Base-by-base conservation (phyloP, 179 eudicot species). In the Pouteria campechiana region DNA sequence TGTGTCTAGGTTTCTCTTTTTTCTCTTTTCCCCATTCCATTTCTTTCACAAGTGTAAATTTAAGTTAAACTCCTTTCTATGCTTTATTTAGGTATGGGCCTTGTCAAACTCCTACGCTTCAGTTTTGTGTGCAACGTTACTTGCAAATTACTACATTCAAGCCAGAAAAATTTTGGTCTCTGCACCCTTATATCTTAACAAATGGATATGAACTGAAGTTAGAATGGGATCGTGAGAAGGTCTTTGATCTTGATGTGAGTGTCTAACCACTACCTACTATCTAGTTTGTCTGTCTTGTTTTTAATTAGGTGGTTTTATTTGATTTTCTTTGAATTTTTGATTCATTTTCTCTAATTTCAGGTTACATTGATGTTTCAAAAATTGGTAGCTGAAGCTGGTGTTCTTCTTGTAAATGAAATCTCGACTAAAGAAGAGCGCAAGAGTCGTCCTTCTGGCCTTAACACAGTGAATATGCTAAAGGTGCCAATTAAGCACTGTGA, bases 101-200 rank as follows among this genome's bases (percentile, higher is more conserved):
- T 11, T 89, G 97, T 53, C 97, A 89, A 73, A 89, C 97, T 60
- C 97, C 97, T 38, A 89, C 97, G 12, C 97, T 89, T 52, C 95
- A 95, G 43, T 89, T 89, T 64, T 89, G 97, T 64, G 95, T 89
- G 46, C 97, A 85, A 53, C 93, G 97, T 25, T 77, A 89, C 71
- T 55, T 89, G 62, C 81, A 78, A 54, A 89, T 89, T 39, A 72
- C 58, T 55, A 81, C 83, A 37, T 89, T 84, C 39, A 89, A 78
- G 75, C 95, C 93, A 1, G 93, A 89, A 50, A 84, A 74, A 53
- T 84, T 73, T 57, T 89, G 97, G 97, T 59, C 49, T 37, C 61
- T 89, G 67, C 83, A 78, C 52, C 95, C 95, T 23, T 78, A 63
- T 67, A 76, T 85, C 32, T 47, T 73, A 25, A 74, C 73, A 46